Percentiles rank a stretch among this genome's conserved stretches.
Evolutionary conservation across 306 rosid species (phyloP).

Genomic region (Prinsepia uniflora): DNA sequence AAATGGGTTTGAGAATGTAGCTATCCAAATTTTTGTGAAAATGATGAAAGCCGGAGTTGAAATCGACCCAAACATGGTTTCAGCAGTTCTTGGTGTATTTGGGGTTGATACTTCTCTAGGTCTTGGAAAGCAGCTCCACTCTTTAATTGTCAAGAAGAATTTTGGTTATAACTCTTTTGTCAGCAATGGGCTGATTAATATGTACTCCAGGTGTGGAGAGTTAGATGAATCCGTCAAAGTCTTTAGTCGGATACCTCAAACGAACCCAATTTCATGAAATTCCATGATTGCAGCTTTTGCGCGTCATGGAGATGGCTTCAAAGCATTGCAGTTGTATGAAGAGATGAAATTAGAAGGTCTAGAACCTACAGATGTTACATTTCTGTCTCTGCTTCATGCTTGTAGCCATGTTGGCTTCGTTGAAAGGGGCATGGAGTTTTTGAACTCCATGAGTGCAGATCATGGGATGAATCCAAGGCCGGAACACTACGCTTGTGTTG

Average conservation of each 20-base stretch:
- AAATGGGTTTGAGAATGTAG: constrained; percentile 80
- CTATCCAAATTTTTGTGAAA: constrained; percentile 63
- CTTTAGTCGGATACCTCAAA: constrained; percentile 49
- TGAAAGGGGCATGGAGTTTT: constrained; percentile 67
- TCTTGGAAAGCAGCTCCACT: constrained; percentile 71
- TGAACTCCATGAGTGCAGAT: constrained; percentile 66
- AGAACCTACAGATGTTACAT: constrained; percentile 64
- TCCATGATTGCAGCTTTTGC: constrained; percentile 85
- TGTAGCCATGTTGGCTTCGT: constrained; percentile 86
- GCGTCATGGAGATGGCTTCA: constrained; percentile 71
- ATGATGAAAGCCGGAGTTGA: constrained; percentile 59
- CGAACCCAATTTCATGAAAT: constrained; percentile 76
- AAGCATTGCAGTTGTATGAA: constrained; percentile 59
- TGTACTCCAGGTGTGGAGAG: constrained; percentile 90
- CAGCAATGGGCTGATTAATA: constrained; percentile 78
- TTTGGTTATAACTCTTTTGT: constrained; percentile 60
- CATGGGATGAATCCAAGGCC: constrained; percentile 56
- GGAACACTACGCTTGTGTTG: constrained; percentile 76
- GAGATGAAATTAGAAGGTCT: constrained; percentile 54
- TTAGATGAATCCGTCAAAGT: constrained; percentile 51
- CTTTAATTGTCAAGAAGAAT: constrained; percentile 53
- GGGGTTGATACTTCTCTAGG: constrained; percentile 67
- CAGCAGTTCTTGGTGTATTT: constrained; percentile 82
- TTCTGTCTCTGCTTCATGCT: constrained; percentile 82
- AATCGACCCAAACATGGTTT: constrained; percentile 64